Base-by-base conservation (phyloP, 106 monocot species). In the Dendrobium nobile region DNA sequence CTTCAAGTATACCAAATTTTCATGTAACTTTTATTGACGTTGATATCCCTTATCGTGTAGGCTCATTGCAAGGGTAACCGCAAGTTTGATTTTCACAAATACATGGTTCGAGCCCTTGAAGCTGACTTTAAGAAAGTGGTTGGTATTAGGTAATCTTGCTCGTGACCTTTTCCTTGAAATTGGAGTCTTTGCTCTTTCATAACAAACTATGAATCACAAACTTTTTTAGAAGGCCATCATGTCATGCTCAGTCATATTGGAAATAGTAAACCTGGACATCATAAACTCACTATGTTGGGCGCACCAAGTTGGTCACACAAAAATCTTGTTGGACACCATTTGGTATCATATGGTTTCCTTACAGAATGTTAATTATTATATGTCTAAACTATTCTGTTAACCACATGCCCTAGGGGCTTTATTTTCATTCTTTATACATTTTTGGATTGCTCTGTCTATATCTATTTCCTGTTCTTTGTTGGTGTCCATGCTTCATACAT, bases 41-140 rank as follows among this genome's bases (percentile, higher is more conserved):
- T 51, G 51, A 51, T 13, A 51, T 51, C 15, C 51, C 15, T 51
- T 51, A 51, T 40, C 41, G 61, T 47, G 41, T 67, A 91, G 91
- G 86, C 80, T 10, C 91, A 91, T 82, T 88, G 86, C 85, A 81
- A 22, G 68, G 77, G 73, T 26, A 88, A 87, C 73, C 88, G 82
- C 56, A 88, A 88, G 68, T 91, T 91, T 82, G 80, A 91, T 82
- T 91, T 91, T 79, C 81, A 88, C 79, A 91, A 85, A 33, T 91
- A 88, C 73, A 91, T 91, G 91, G 79, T 87, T 22, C 88, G 91
- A 9, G 85, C 81, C 13, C 85, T 91, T 68, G 91, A 91, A 86
- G 84, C 91, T 43, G 88, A 91, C 84, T 91, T 91, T 73, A 86
- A 88, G 83, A 91, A 87, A 83, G 91, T 91, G 82, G 86, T 91